Evolutionary conservation across 2,329 filamentous ascomycete genomes (phyloP).

Genomic region (Teratosphaeriaceae sp.): DNA sequence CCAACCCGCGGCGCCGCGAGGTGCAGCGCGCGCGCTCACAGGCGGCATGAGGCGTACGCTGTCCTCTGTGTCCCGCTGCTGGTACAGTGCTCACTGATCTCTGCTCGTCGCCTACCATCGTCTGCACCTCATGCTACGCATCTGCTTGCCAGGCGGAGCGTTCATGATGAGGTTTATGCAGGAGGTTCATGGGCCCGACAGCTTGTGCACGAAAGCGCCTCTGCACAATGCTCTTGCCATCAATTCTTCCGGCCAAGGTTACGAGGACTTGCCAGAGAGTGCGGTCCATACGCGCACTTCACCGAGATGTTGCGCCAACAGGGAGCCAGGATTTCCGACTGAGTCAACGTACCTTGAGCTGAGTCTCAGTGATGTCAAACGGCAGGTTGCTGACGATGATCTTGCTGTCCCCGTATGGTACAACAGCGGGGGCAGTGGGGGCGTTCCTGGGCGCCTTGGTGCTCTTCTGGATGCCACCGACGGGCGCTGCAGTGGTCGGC

Average conservation of each 20-base stretch:
- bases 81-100: slow-evolving; percentile 10
- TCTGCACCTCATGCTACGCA: slow-evolving; percentile 19
- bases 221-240: not conserved
- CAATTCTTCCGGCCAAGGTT: not conserved
- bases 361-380: slow-evolving; percentile 88
- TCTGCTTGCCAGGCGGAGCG: slow-evolving; percentile 25
- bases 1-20: too few relatives aligned
- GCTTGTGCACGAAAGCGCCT: too few relatives aligned
- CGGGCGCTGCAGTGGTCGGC: slow-evolving; percentile 54
- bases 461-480: slow-evolving; percentile 78
- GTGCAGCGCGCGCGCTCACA: too few relatives aligned
- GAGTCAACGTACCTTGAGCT: slow-evolving; percentile 99
- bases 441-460: slow-evolving; percentile 51
- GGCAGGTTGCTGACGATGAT: slow-evolving; percentile 99
- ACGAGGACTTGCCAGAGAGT: not conserved
- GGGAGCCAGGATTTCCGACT: slow-evolving; percentile 42
- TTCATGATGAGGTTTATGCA: slow-evolving; percentile 14
- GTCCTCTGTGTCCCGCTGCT: slow-evolving; percentile 1
- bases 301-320: slow-evolving; percentile 23
- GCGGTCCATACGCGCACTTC: slow-evolving; percentile 14
- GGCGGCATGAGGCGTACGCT: too few relatives aligned
- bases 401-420: slow-evolving; percentile 73
- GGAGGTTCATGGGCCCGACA: too few relatives aligned
- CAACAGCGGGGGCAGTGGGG: slow-evolving; percentile 56
- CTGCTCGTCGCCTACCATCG: not conserved